Evolutionary conservation across 495 filamentous ascomycete genomes (phyloP).

Genomic region (Penicillium canariense): DNA sequence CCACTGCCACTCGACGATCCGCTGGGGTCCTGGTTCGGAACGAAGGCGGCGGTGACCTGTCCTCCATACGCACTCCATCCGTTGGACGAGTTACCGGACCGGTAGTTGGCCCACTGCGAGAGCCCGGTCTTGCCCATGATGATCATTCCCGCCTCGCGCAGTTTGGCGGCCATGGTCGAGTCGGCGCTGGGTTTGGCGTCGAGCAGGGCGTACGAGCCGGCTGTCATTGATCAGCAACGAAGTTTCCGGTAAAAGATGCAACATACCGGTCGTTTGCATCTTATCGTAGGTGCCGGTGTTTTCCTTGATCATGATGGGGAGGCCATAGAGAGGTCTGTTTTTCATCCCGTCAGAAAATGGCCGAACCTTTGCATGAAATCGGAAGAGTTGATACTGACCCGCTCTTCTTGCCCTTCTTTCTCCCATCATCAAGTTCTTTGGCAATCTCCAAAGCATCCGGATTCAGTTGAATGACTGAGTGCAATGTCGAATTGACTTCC

Average conservation of each 20-base stretch:
- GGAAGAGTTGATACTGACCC: not conserved
- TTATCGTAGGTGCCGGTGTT: conserved; percentile 63
- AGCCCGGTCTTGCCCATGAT: conserved; percentile 57
- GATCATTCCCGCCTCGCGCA: conserved; percentile 50
- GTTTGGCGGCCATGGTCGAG: conserved; percentile 43
- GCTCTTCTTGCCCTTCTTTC: not conserved
- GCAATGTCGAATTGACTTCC: not conserved
- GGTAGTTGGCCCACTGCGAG: conserved; percentile 54
- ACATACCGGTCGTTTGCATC: conserved; percentile 66
- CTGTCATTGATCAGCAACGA: not conserved
- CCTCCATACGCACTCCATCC: not conserved
- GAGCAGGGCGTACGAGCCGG: not conserved
- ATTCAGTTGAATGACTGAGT: no score
- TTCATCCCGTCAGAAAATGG: not conserved
- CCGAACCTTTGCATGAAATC: conserved; percentile 32
- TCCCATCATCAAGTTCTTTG: no score
- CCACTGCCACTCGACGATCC: no score
- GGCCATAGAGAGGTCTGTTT: conserved; percentile 57
- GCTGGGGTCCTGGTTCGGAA: no score
- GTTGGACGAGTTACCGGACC: conserved; percentile 47
- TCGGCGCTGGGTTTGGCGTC: conserved; percentile 35
- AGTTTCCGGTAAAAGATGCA: conserved; percentile 54
- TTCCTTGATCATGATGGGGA: conserved; percentile 68
- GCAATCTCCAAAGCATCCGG: no score
- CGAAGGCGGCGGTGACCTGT: not conserved